Percentiles rank a stretch among this genome's conserved stretches.
Evolutionary conservation across 768 basidiomycete genomes (phyloP).

Genomic region (Sporobolomyces phaffii): DNA sequence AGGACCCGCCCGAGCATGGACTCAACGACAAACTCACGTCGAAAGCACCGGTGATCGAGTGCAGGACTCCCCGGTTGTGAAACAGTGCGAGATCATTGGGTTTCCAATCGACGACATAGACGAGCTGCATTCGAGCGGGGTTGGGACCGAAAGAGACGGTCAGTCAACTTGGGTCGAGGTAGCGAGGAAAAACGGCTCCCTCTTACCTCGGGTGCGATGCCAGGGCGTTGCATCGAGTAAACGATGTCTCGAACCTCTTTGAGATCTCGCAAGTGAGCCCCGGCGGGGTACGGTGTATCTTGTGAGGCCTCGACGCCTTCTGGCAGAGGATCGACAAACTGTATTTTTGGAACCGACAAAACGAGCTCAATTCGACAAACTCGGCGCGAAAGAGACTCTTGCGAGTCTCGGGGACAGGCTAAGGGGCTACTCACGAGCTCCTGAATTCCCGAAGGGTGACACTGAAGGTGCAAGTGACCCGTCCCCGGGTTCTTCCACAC

Average conservation of each 20-base stretch:
- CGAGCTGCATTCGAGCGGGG: too few relatives aligned
- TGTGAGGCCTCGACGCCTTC: conserved; percentile 53
- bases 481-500: conserved; percentile 90
- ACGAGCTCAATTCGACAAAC: too few relatives aligned
- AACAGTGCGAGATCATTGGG: conserved; percentile 73
- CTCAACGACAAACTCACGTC: conserved; percentile 47
- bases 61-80: conserved; percentile 76
- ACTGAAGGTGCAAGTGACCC: conserved; percentile 74
- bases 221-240: conserved; percentile 82
- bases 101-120: conserved; percentile 84
- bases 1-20: background rate
- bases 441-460: conserved; percentile 55
- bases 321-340: conserved; percentile 69
- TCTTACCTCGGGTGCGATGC: conserved; percentile 67
- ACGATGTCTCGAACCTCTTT: conserved; percentile 64
- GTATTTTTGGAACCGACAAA: conserved; percentile 61
- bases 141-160: background rate
- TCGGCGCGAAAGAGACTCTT: too few relatives aligned
- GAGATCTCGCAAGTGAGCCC: conserved; percentile 67
- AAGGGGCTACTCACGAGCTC: conserved; percentile 23
- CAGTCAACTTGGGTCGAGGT: background rate
- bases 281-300: conserved; percentile 73
- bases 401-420: too few relatives aligned
- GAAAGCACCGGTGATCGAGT: conserved; percentile 73
- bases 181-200: background rate